Percentiles rank a stretch among this genome's conserved stretches.
These are phyloP conservation scores for Synura sp. DNA, from an alignment of 352 stramenopile species.

Conservation along the genomic window DNA sequence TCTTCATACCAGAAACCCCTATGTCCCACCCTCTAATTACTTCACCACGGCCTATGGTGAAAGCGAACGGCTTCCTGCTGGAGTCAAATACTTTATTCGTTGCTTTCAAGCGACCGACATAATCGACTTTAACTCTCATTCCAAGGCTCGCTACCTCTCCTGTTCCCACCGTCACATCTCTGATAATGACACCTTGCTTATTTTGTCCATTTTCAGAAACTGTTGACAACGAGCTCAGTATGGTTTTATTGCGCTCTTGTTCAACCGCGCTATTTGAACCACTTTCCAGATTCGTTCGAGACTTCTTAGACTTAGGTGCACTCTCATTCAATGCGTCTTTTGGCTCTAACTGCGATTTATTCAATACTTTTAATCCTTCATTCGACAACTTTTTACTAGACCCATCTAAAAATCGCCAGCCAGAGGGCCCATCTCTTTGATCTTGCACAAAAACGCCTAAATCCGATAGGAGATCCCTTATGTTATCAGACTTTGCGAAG, in stretches of 20 bases:
- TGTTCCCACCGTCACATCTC: not conserved
- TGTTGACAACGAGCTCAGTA: too few species aligned
- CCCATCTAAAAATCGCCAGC: conserved; percentile 21
- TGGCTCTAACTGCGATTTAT: too few species aligned
- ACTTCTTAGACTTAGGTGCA: too few species aligned
- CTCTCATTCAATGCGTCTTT: too few species aligned
- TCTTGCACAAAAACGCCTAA: not conserved
- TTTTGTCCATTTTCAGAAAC: too few species aligned
- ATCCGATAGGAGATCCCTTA: not conserved
- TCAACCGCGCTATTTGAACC: too few species aligned
- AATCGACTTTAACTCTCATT: not conserved
- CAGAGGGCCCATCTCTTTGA: conserved; percentile 20
- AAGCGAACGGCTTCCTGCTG: conserved; percentile 58
- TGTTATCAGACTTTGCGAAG: not conserved
- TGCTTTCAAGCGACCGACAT: conserved; percentile 20
- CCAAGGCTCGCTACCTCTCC: not conserved
- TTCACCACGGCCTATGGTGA: conserved; percentile 58
- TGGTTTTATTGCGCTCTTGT: too few species aligned
- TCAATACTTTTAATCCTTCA: too few species aligned
- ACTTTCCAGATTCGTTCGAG: too few species aligned
- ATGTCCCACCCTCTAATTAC: conserved; percentile 66
- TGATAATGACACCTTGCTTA: conserved; percentile 12
- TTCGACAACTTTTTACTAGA: conserved; percentile 16
- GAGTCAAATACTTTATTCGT: conserved; percentile 30
- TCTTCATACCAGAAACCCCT: conserved; percentile 55